These are phyloP conservation scores for Myxozyma monticola DNA, from an alignment of 805 yeast genomes.

Conservation along the genomic window DNA sequence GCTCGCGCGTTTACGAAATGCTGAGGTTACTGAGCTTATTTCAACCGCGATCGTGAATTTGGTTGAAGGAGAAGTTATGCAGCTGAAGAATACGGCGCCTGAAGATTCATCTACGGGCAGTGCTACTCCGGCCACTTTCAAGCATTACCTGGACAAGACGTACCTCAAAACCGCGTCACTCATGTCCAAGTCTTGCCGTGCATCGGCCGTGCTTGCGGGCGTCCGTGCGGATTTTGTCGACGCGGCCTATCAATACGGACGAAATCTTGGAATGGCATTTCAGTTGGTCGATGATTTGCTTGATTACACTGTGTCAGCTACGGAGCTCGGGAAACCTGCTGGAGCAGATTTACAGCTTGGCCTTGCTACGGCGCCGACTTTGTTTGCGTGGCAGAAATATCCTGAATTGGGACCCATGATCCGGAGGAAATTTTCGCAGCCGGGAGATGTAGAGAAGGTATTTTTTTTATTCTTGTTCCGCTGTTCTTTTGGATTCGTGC, in stretches of 20 bases:
- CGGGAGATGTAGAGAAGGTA: slow-evolving; percentile 72
- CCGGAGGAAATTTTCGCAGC: slow-evolving; percentile 72
- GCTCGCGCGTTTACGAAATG: slow-evolving; percentile 85
- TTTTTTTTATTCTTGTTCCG: neutral
- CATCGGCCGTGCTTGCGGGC: slow-evolving; percentile 91
- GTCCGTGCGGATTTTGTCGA: slow-evolving; percentile 75
- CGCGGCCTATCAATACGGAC: slow-evolving; percentile 84
- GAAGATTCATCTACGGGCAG: slow-evolving; percentile 48
- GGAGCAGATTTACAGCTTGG: slow-evolving; percentile 94
- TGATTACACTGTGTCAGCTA: slow-evolving; percentile 87
- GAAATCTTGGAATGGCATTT: slow-evolving; percentile 91
- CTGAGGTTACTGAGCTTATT: slow-evolving; percentile 95
- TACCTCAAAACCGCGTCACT: slow-evolving; percentile 92
- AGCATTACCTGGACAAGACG: slow-evolving; percentile 92
- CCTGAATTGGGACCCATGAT: slow-evolving; percentile 84
- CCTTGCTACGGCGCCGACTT: slow-evolving; percentile 93
- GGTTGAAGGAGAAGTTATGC: slow-evolving; percentile 99
- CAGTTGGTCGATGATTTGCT: slow-evolving; percentile 95
- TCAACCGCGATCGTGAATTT: slow-evolving; percentile 95
- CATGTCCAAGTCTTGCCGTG: slow-evolving; percentile 89
- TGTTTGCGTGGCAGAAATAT: slow-evolving; percentile 88
- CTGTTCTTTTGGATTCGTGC: neutral
- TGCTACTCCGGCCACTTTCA: slow-evolving; percentile 70
- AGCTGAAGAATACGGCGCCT: slow-evolving; percentile 86
- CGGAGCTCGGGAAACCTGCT: slow-evolving; percentile 88